Evolutionary conservation across 306 rosid genomes (phyloP), one percentile per base, ranked within the genome.

Genomic region (Styphnolobium japonicum): DNA sequence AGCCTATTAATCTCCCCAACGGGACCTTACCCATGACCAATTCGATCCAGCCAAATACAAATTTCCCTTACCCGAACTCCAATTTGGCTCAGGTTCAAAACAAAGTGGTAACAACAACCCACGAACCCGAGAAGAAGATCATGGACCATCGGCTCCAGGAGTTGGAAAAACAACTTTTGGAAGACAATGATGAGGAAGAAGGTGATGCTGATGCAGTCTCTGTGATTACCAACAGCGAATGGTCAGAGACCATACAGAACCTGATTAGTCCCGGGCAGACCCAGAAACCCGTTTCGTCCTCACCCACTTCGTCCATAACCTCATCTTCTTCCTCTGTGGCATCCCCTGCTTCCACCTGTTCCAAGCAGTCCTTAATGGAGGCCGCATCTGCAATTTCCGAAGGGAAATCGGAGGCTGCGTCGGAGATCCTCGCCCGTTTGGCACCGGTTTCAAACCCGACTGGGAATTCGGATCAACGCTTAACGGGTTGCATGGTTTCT

Each of bases 101-200:
- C 31, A 71, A 79, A 37, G 76, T 39, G 31, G 39, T 12, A 7
- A 10, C 7, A 53, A 53, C 5, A 8, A 19, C 57, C 5, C 67
- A 37, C 8, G 90, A 86, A 19, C 56, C 81, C 0, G 92, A 86
- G 63, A 86, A 84, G 84, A 87, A 82, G 75, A 71, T 60, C 56
- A 81, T 88, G 42, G 81, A 87, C 81, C 83, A 84, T 63, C 87
- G 86, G 18, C 85, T 91, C 18, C 92, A 79, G 82, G 93, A 89
- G 77, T 68, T 92, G 79, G 97, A 88, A 78, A 92, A 92, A 25
- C 86, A 90, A 84, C 90, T 92, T n/a, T 69, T 92, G 36, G 92
- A 90, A 45, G 95, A 92, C 49, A 82, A 75, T 73, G 94, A 92
- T 0, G 94, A 85, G 0, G 86, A 86, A 6, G 89, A 84, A 56